These are phyloP conservation scores for Aegilops longissima DNA, from an alignment of 176 grass and related monocot species.

Conservation along the genomic window DNA sequence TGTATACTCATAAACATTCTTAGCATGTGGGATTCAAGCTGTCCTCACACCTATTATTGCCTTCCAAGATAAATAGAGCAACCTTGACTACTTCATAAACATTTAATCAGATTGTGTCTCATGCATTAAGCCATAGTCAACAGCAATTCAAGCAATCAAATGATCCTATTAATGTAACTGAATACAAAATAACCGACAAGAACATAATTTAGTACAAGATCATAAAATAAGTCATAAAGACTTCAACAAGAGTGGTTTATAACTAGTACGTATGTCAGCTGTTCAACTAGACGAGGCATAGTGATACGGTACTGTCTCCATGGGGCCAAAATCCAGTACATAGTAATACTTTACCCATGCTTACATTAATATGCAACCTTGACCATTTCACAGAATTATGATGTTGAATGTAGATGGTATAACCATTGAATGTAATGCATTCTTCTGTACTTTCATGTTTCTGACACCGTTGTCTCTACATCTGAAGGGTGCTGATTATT, in stretches of 20 bases:
- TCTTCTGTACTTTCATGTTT: not conserved
- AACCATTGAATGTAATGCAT: not conserved
- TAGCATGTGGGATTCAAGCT: not conserved
- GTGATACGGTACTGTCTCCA: not conserved
- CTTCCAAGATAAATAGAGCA: conserved; percentile 7
- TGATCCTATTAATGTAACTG: not conserved
- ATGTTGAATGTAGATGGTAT: not conserved
- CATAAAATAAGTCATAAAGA: not conserved
- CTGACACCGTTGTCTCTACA: not conserved
- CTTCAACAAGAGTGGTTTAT: not conserved
- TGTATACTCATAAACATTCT: not conserved
- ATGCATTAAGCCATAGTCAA: not conserved
- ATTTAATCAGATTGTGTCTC: not conserved
- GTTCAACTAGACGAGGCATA: not conserved
- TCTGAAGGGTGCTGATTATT: not conserved
- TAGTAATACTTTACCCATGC: conserved; percentile 13
- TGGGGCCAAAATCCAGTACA: not conserved
- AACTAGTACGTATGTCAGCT: not conserved
- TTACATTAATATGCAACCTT: not conserved
- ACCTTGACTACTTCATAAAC: not conserved
- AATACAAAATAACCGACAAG: not conserved
- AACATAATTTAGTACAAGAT: not conserved
- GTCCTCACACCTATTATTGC: not conserved
- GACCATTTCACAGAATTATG: not conserved
- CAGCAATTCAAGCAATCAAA: not conserved